Conservation (phyloP, 805 yeast species). For the Starmerella ratchasimensis region DNA sequence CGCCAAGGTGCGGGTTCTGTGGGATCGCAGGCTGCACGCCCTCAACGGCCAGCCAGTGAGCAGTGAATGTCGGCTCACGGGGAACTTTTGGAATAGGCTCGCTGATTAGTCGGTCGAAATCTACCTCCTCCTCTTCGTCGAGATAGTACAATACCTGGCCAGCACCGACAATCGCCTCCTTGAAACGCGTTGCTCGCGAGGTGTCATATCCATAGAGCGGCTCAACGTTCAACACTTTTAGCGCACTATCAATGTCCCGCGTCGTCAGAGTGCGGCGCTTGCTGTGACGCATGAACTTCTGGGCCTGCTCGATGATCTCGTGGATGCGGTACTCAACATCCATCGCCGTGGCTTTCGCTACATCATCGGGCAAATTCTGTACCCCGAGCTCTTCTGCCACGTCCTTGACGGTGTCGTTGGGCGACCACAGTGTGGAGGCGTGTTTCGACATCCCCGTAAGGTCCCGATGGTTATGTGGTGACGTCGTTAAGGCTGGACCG, state of each 20-base stretch:
- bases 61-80: conserved; percentile 78
- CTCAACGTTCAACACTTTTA: conserved; percentile 78
- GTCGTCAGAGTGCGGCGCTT: conserved; percentile 73
- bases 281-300: conserved; percentile 88
- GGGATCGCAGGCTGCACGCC: conserved; percentile 98
- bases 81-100: conserved; percentile 94
- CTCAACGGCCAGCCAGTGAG: conserved; percentile 90
- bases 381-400: conserved; percentile 88
- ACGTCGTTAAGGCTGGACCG: no score
- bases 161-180: conserved; percentile 76
- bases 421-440: conserved; percentile 86
- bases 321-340: conserved; percentile 97
- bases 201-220: conserved; percentile 39
- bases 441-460: conserved; percentile 21
- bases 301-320: conserved; percentile 89
- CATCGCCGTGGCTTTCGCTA: conserved; percentile 90
- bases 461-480: no score
- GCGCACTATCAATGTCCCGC: conserved; percentile 65
- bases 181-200: conserved; percentile 55
- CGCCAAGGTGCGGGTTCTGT: conserved; percentile 74
- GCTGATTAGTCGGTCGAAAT: conserved; percentile 83
- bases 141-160: conserved; percentile 89
- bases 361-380: conserved; percentile 65
- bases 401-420: conserved; percentile 90
- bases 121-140: conserved; percentile 81